Evolutionary conservation across 257 asterid genomes (phyloP).

Genomic region (Anisodus tanguticus): DNA sequence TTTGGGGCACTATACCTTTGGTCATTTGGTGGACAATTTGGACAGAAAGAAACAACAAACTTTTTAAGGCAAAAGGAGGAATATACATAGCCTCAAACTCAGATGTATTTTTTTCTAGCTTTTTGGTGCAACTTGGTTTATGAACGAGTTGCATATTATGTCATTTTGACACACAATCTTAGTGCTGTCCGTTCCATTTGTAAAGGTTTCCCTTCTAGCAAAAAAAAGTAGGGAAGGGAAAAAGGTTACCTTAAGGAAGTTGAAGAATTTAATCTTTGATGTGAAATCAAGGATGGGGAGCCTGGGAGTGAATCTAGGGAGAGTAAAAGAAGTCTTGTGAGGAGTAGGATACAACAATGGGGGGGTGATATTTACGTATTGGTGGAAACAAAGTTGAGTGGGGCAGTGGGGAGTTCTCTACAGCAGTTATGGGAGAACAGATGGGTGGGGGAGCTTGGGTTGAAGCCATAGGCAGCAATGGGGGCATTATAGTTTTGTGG

Average conservation of each 20-base stretch:
- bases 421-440: too few relatives aligned
- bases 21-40: constrained; percentile 8
- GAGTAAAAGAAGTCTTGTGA: too few relatives aligned
- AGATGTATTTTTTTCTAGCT: neutral
- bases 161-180: neutral
- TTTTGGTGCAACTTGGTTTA: neutral
- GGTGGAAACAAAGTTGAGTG: neutral
- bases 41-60: constrained; percentile 2
- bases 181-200: too few relatives aligned
- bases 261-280: neutral
- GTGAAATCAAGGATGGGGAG: neutral
- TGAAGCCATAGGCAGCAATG: neutral
- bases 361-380: neutral
- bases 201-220: too few relatives aligned
- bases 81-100: neutral
- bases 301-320: neutral
- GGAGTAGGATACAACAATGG: neutral
- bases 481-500: neutral
- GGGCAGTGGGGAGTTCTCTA: neutral
- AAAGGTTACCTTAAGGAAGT: too few relatives aligned
- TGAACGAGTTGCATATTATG: neutral
- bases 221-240: too few relatives aligned
- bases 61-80: neutral
- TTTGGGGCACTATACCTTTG: neutral
- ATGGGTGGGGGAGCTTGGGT: neutral